Percentiles rank a stretch among this genome's conserved stretches.
These are phyloP conservation scores for Metschnikowia kofuensis DNA, from an alignment of 805 yeast genomes.

Conservation along the genomic window DNA sequence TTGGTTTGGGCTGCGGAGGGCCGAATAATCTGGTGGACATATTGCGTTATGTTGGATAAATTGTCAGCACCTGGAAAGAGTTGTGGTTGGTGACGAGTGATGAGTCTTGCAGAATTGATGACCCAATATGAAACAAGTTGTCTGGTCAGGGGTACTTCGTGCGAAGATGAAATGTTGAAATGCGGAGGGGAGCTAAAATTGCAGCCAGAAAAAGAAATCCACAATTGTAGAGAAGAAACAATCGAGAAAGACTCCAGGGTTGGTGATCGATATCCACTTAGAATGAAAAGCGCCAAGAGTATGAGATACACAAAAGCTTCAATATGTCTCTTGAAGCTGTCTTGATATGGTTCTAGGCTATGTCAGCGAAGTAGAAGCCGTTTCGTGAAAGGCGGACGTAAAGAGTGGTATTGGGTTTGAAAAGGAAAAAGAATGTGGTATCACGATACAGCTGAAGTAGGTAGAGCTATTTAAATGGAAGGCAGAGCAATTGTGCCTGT, in stretches of 20 bases:
- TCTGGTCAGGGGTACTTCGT: slow-evolving; percentile 1
- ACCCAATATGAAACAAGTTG: neutral
- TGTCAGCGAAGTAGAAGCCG: no score
- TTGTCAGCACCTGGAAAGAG: neutral
- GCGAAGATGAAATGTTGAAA: neutral
- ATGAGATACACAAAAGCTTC: no score
- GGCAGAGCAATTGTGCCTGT: no score
- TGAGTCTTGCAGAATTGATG: neutral
- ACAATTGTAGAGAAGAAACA: neutral
- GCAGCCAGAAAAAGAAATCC: slow-evolving; percentile 9
- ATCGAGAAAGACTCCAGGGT: no score
- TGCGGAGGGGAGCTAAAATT: slow-evolving; percentile 5
- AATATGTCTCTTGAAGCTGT: no score
- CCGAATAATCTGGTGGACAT: slow-evolving; percentile 15
- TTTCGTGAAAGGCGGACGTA: no score
- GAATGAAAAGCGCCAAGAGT: neutral
- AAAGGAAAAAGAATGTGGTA: no score
- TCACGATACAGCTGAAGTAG: no score
- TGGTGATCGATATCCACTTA: neutral
- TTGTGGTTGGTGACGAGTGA: neutral
- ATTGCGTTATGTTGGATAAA: neutral
- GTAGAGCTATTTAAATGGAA: no score
- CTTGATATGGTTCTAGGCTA: no score
- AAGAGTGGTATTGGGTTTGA: no score
- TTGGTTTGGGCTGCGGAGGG: slow-evolving; percentile 28